Base-by-base conservation (phyloP, 768 basidiomycete genomes). In the Pisolithus orientalis region DNA sequence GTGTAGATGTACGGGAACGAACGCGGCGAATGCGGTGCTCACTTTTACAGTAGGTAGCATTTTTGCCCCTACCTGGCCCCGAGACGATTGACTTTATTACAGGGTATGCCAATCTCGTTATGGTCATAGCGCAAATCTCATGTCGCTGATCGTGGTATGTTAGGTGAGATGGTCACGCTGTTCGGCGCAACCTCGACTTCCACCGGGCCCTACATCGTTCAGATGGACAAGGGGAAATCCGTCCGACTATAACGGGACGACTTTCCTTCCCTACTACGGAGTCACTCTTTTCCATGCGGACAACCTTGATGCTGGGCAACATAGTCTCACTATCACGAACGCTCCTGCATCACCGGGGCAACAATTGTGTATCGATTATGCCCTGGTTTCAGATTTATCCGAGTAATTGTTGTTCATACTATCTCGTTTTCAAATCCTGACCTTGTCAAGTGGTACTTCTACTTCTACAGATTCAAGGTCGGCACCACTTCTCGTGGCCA, bases 111-210 rank as follows among this genome's bases (percentile, higher is more conserved):
- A 49, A 14, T 52, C 32, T 6, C 53, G 8, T 29, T 9, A 9
- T 1, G 24, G 17, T 0, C 10, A 11, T 14, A 39, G 7, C 16
- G 34, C 32, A 28, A 24, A 37, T 38, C 40, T 55, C 5, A 52
- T 21, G 14, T 9, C 16, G n/a, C 14, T 24, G 21, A 32, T 51
- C 28, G 8, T 51, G 39, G 14, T n/a, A 24, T 29, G 27, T 24
- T 37, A 73, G 78, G 76, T 40, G 72, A 73, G 53, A 74, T 70
- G 11, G 68, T 80, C n/a, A 72, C 71, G 0, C 46, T 79, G 7
- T 78, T 72, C 47, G 75, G 78, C 16, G 66, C 77, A 9, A 66
- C 73, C 1, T 67, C 72, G 17, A 70, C 72, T 17, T 51, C 55
- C 4, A 66, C 65, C 31, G 63, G 70, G 21, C 61, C 63, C 4